phyloP scores from a whole-genome alignment of 164 flowering plant species.

The Warburgia ugandensis region DNA sequence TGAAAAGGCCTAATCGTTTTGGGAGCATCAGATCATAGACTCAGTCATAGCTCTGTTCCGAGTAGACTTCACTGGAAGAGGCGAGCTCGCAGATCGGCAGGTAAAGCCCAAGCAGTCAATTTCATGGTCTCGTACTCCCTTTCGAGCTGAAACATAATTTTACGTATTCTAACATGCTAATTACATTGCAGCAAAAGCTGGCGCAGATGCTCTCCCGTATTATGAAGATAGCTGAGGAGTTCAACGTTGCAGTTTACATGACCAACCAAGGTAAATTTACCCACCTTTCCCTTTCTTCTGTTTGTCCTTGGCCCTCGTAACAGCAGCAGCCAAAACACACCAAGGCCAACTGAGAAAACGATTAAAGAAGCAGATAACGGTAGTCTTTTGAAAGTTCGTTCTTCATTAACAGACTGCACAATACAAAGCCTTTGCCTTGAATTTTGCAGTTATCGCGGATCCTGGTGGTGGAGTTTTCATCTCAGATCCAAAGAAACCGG shows the following conservation, averaged over 20 bases:
- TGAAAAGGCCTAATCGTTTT: too few species aligned
- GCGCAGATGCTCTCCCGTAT: conserved; percentile 96
- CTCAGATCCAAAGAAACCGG: conserved; percentile 98
- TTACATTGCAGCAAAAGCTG: conserved; percentile 76
- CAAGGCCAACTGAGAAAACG: background rate
- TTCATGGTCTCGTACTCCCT: too few species aligned
- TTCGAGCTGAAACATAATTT: too few species aligned
- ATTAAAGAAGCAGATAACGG: too few species aligned
- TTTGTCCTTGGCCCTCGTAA: background rate
- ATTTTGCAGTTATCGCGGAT: conserved; percentile 82
- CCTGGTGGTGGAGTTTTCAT: conserved; percentile 93
- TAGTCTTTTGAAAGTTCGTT: too few species aligned
- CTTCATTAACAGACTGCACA: too few species aligned
- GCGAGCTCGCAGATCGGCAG: conserved; percentile 99
- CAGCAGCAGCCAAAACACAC: background rate
- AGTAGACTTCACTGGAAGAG: conserved; percentile 96
- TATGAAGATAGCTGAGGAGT: conserved; percentile 89
- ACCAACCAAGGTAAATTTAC: conserved; percentile 90
- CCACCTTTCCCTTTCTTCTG: too few species aligned
- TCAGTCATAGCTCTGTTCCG: conserved; percentile 95
- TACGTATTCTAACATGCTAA: too few species aligned
- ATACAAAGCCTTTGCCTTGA: background rate
- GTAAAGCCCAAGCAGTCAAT: too few species aligned
- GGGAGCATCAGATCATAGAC: conserved; percentile 93
- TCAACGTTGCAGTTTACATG: conserved; percentile 95